Base-by-base conservation (phyloP, 129 eudicot genomes). In the Flaveria bidentis region DNA sequence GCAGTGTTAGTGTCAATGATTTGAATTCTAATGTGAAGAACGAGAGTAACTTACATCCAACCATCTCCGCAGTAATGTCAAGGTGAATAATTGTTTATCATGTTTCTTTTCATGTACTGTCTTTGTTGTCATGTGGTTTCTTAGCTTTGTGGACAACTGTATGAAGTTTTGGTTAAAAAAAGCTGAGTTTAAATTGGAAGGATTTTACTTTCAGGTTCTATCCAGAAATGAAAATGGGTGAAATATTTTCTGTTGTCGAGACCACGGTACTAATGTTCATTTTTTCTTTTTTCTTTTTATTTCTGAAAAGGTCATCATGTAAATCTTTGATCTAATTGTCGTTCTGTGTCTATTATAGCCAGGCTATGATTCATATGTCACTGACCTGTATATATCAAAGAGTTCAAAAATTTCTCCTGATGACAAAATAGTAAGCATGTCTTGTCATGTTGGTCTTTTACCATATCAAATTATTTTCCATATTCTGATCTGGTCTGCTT, bases 171-270 rank as follows among this genome's bases (percentile, higher is more conserved):
- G 62, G 56, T 23, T 18, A 9, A 66, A 20, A 11, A 66, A 16
- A 66, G 36, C 5, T 39, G 11, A 18, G 7, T 62, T 71, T 77
- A 36, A 51, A 46, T 28, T 30, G 9, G 65, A 45, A 55, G 42
- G 42, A 36, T 5, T 73, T 73, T 6, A 44, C 22, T 2, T 84
- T 81, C 88, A 92, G 98, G 82, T 92, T 83, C 80, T 93, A 88
- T 83, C 98, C 98, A 46, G 81, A 82, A 73, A 76, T 86, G 82
- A 88, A 83, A 79, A 84, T 93, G 87, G 97, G 92, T 4, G 85
- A 93, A 20, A 82, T 88, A 39, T 86, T 93, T 45, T 78, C 85
- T 45, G 83, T 84, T 74, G 78, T 88, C 78, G 92, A 82, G 77
- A 80, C 80, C 13, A 80, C 71, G 98, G 98, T 93, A 60, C 55